Evolutionary conservation across 495 filamentous ascomycete genomes (phyloP).

Genomic region (Penicillium angulare): DNA sequence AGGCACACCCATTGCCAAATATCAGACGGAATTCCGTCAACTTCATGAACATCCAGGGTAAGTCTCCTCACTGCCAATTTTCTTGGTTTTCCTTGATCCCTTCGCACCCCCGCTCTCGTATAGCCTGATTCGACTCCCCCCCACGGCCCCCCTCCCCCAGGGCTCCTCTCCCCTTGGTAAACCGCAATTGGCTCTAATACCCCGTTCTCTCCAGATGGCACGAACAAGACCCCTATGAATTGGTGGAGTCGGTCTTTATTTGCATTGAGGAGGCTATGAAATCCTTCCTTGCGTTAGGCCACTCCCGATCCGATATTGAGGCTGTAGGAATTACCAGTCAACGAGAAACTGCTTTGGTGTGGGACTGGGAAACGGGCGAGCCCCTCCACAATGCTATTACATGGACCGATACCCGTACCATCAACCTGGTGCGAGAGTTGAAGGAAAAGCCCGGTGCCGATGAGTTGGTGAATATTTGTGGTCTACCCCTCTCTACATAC

Average conservation of each 20-base stretch:
- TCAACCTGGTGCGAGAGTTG: conserved; percentile 74
- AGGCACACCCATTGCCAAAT: conserved; percentile 77
- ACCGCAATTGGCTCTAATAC: conserved; percentile 8
- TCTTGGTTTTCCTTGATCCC: background rate
- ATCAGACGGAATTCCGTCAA: conserved; percentile 90
- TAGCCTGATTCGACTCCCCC: too few species aligned
- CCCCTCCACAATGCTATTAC: conserved; percentile 87
- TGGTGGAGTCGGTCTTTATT: conserved; percentile 73
- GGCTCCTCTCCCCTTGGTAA: background rate
- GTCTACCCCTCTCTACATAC: conserved; percentile 89
- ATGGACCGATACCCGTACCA: conserved; percentile 90
- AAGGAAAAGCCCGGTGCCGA: conserved; percentile 66
- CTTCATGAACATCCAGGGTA: conserved; percentile 88
- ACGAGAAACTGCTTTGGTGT: conserved; percentile 88
- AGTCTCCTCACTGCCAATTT: too few species aligned
- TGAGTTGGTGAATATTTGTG: conserved; percentile 70
- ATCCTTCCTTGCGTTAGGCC: conserved; percentile 67
- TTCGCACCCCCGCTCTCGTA: too few species aligned
- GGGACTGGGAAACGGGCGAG: conserved; percentile 85
- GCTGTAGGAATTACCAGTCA: conserved; percentile 93
- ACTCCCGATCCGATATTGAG: conserved; percentile 70
- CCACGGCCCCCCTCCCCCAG: too few species aligned
- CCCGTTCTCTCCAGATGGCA: conserved; percentile 66
- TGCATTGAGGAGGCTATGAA: conserved; percentile 84
- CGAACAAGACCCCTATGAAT: conserved; percentile 84